Base-by-base conservation (phyloP, 192 early-diverging fungal species). In the Rhizophagus prolifer region DNA sequence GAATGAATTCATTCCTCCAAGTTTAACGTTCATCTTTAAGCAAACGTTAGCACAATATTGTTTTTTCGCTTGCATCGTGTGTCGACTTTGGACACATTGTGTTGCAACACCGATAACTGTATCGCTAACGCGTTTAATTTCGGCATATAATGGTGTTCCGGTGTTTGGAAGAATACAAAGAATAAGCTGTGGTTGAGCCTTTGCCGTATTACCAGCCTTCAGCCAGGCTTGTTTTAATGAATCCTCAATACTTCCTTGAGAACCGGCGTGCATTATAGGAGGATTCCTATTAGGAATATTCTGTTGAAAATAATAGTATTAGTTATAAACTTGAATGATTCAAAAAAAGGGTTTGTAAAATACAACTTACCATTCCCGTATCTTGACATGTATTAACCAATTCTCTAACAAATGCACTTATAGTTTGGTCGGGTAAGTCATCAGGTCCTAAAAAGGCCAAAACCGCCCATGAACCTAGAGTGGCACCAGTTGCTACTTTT, bases 1-100 rank as follows among this genome's bases (percentile, higher is more conserved):
- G 61, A 83, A 86, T 26, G 88, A 85, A 86, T 96, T 96, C 81
- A 89, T 90, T 47, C 95, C 95, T 58, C 95, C 50, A 6, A 54
- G 6, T 21, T 54, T 54, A 21, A 54, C 50, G 4, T 54, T 54
- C 19, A 54, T 54, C 86, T 98, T 98, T 47, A 98, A 82, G 63
- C 90, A 94, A 26, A 98, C 92, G 70, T 97, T 98, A 9, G 95
- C 95, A 72, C 92, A 94, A 83, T 97, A 98, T 82, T 96, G 94
- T 47, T 89, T 78, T 81, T 92, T 95, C 12, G 92, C 85, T 16
- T 88, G 80, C 78, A 86, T 86, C 79, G 93, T 85, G 76, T 95
- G 90, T 80, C 89, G 93, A 21, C 88, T 80, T 75, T 94, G 95
- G 72, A 98, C 88, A 80, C 96, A 98, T 84, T 98, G 96, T 25